These are phyloP conservation scores for Nicotiana paniculata DNA, from an alignment of 257 asterid species.

Conservation along the genomic window DNA sequence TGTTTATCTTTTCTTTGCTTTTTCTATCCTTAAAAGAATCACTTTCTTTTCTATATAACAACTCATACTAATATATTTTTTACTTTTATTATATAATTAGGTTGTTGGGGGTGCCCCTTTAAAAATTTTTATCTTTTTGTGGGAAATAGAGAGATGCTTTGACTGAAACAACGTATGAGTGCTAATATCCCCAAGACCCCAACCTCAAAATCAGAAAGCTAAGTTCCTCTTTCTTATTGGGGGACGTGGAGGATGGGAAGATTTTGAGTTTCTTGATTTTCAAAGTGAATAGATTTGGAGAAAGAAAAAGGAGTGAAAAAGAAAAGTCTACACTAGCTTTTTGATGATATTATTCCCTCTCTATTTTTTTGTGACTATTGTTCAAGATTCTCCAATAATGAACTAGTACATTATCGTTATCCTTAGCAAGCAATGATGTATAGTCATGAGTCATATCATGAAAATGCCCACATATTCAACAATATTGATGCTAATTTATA, in stretches of 20 bases:
- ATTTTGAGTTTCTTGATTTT: not conserved
- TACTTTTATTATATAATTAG: not conserved
- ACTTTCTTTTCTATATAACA: not conserved
- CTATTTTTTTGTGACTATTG: not conserved
- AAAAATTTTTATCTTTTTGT: not conserved
- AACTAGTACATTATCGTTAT: not conserved
- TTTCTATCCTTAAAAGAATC: not conserved
- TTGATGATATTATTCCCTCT: not conserved
- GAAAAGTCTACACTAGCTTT: not conserved
- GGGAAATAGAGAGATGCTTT: not conserved
- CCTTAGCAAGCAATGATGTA: not conserved
- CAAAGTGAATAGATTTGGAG: not conserved
- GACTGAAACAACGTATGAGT: not conserved
- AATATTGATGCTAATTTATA: not conserved
- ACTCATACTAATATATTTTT: not conserved
- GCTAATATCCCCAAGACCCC: not conserved
- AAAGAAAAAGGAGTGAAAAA: not conserved
- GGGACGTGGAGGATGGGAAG: not conserved
- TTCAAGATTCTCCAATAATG: conserved; percentile 6
- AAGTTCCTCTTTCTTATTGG: not conserved
- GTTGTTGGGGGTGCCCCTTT: not conserved
- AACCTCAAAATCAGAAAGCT: conserved; percentile 2
- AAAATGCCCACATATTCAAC: not conserved
- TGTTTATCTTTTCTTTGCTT: not conserved
- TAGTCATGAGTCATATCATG: not conserved